Evolutionary conservation across 805 yeast species (phyloP), one percentile per base, ranked within the genome.

Genomic region (Sugiyamaella americana): DNA sequence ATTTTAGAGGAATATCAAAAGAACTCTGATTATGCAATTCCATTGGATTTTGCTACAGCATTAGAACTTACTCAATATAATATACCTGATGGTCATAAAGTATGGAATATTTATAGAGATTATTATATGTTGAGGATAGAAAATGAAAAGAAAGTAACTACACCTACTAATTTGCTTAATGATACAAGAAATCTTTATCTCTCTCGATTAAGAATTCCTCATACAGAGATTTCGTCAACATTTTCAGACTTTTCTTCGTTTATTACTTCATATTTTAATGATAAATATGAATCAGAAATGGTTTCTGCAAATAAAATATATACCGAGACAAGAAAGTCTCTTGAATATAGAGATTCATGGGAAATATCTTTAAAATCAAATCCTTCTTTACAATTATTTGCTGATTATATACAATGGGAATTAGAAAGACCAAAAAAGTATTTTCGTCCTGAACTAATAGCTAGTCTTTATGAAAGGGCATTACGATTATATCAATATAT

Each of bases 381-480:
- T 16, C 49, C 51, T 1, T 41, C 51, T 17, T 19, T 50, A 13
- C 50, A 40, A 2, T 47, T 30, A 3, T 61, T 57, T 53, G 54
- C 58, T 5, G 53, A 51, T 23, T 61, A 62, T 36, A 57, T 62
- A 24, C 52, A 56, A 18, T 47, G 51, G 44, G 62, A 57, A 19
- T 29, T 40, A 13, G 23, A 41, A 3, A 40, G 51, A n/a, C 57
- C 56, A 2, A 40, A 44, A 16, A 5, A 21, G 18, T 20, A 39
- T 11, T 44, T 49, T 18, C 35, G 47, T 18, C 39, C 41, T 3
- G 58, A 54, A 2, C 38, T 44, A 10, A 41, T 51, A 11, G 35
- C 34, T 2, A 50, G 59, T 0, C 47, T 61, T 6, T 62, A 58
- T 47, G 66, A 62, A 40, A 55, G 66, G 5, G 51, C 63, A 1